Evolutionary conservation across 2,329 filamentous ascomycete genomes (phyloP).

Genomic region (Colletotrichum shisoi): DNA sequence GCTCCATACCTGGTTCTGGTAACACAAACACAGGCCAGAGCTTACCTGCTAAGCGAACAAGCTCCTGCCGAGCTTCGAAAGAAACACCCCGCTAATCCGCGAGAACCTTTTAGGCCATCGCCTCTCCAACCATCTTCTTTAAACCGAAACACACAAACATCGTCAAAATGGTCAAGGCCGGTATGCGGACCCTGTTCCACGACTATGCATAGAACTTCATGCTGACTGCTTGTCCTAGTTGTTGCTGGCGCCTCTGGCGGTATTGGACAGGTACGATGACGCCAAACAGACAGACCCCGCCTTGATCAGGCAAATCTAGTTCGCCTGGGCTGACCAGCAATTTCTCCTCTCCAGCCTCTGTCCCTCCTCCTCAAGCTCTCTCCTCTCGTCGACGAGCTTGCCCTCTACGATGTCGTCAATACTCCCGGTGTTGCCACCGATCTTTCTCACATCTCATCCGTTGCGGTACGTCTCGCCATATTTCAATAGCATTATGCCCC

Average conservation of each 20-base stretch:
- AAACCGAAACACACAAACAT: constrained; percentile 40
- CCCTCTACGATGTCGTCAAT: constrained; percentile 99
- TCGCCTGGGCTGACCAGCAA: constrained; percentile 40
- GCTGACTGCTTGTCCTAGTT: constrained; percentile 52
- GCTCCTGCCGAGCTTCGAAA: constrained; percentile 28
- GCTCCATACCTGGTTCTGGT: neutral
- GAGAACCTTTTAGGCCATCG: constrained; percentile 24
- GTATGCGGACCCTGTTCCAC: constrained; percentile 51
- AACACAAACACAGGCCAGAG: constrained; percentile 14
- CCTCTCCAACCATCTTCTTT: constrained; percentile 6
- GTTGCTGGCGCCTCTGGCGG: constrained; percentile 97
- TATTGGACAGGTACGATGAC: constrained; percentile 85
- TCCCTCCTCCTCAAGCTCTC: constrained; percentile 94
- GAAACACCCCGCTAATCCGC: constrained; percentile 38
- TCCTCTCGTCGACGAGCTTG: constrained; percentile 87
- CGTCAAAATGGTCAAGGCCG: constrained; percentile 67
- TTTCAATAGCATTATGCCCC: constrained; percentile 9
- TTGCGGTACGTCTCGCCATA: constrained; percentile 65
- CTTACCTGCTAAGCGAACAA: constrained; percentile 22
- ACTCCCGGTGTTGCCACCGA: constrained; percentile 95
- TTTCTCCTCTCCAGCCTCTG: constrained; percentile 70
- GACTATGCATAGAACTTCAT: neutral
- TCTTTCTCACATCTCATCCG: constrained; percentile 94
- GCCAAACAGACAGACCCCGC: constrained; percentile 16
- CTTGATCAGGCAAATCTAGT: constrained; percentile 11